A percentile compares a stretch with the other conserved stretches of the same genome.
Conservation (phyloP, 768 basidiomycete genomes). For the Pisolithus tinctorius region DNA sequence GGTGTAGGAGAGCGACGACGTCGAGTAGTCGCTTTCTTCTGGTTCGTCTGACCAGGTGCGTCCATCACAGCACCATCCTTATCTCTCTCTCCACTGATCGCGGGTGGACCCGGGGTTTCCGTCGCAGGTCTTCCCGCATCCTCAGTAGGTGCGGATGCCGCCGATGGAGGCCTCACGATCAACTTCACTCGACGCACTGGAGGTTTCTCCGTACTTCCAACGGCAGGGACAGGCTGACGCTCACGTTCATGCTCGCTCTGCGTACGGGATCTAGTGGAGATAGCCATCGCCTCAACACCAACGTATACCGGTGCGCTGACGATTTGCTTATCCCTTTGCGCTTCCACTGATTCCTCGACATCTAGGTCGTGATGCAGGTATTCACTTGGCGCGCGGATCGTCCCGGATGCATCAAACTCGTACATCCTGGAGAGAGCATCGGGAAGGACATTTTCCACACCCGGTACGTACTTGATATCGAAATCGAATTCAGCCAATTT, state of each 20-base stretch:
- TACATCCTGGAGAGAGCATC: slow-evolving; percentile 10
- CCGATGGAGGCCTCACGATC: no score
- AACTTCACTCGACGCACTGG: no score
- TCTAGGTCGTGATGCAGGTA: background rate
- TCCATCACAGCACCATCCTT: no score
- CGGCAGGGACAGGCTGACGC: background rate
- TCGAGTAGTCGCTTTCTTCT: no score
- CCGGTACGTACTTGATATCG: slow-evolving; percentile 21
- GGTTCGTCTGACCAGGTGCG: no score
- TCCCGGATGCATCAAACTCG: background rate
- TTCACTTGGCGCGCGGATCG: background rate
- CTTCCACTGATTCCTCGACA: no score
- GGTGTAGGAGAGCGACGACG: background rate
- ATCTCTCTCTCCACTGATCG: no score
- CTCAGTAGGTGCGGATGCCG: no score
- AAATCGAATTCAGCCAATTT: slow-evolving; percentile 10
- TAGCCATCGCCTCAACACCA: background rate
- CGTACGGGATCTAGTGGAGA: background rate
- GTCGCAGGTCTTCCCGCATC: no score
- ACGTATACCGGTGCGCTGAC: background rate
- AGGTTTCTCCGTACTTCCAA: background rate
- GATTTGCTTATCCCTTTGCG: no score
- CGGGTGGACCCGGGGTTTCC: no score
- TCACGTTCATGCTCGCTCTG: no score
- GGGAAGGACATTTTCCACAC: slow-evolving; percentile 24